Percentiles rank a stretch among this genome's conserved stretches.
Conservation (phyloP, 306 rosid genomes). For the Cicer pinnatifidum region DNA sequence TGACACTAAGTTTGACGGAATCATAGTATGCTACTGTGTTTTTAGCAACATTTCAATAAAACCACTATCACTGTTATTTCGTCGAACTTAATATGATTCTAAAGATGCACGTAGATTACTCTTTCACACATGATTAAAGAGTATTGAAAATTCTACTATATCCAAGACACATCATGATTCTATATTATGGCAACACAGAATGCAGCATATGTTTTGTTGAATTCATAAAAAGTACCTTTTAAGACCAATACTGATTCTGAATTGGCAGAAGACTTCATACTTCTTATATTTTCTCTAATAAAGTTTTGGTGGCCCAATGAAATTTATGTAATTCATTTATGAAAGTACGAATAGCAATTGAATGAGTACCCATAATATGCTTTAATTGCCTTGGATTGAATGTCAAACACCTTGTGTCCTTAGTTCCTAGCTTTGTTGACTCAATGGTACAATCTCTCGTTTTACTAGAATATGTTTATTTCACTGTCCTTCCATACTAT, state of each 20-base stretch:
- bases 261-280: not conserved
- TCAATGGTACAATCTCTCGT: not conserved
- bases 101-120: not conserved
- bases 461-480: not conserved
- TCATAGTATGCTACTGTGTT: not conserved
- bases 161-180: slow-evolving; percentile 3
- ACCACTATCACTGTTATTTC: no score
- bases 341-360: slow-evolving; percentile 21
- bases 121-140: slow-evolving; percentile 7
- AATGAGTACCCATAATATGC: slow-evolving; percentile 23
- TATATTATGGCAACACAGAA: not conserved
- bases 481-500: slow-evolving; percentile 2
- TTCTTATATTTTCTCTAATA: not conserved
- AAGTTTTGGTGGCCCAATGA: slow-evolving; percentile 13
- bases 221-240: slow-evolving; percentile 26
- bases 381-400: slow-evolving; percentile 36
- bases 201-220: slow-evolving; percentile 12
- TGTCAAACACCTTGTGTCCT: not conserved
- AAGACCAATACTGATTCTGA: slow-evolving; percentile 7
- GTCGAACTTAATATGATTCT: not conserved
- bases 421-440: slow-evolving; percentile 34
- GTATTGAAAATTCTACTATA: not conserved
- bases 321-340: slow-evolving; percentile 41
- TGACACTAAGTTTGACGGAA: not conserved
- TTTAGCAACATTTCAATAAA: not conserved